phyloP scores from a whole-genome alignment of 352 stramenopile genomes.

The Phytophthora pinifolia region DNA sequence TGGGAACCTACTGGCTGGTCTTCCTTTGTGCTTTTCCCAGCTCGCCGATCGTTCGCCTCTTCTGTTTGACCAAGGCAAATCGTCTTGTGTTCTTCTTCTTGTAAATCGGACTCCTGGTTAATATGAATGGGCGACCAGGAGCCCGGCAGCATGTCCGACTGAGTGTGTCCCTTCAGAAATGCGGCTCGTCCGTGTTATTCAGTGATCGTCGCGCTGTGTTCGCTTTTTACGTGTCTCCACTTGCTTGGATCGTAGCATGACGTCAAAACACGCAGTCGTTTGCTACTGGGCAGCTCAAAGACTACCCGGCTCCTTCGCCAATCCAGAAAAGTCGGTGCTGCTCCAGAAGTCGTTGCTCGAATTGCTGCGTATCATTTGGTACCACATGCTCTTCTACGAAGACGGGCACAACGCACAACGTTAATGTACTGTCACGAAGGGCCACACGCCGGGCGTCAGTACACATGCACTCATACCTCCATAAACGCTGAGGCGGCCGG shows the following conservation, averaged over 20 bases:
- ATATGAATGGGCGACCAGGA: constrained; percentile 7
- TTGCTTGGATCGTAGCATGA: neutral
- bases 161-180: neutral
- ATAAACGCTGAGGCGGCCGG: constrained; percentile 48
- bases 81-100: neutral
- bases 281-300: neutral
- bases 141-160: neutral
- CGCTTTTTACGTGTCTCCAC: neutral
- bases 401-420: constrained; percentile 22
- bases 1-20: too few relatives aligned
- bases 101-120: constrained; percentile 3
- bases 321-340: constrained; percentile 81
- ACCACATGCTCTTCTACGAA: constrained; percentile 34
- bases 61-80: too few relatives aligned
- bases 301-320: constrained; percentile 53
- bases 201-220: neutral
- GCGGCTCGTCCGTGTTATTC: neutral
- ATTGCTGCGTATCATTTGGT: constrained; percentile 32
- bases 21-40: too few relatives aligned
- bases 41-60: too few relatives aligned
- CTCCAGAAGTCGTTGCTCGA: constrained; percentile 56
- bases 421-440: constrained; percentile 21
- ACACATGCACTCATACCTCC: constrained; percentile 43
- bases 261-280: neutral
- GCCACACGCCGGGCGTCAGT: constrained; percentile 9